phyloP scores from a whole-genome alignment of 495 filamentous ascomycete species.

The Podospora conica region DNA sequence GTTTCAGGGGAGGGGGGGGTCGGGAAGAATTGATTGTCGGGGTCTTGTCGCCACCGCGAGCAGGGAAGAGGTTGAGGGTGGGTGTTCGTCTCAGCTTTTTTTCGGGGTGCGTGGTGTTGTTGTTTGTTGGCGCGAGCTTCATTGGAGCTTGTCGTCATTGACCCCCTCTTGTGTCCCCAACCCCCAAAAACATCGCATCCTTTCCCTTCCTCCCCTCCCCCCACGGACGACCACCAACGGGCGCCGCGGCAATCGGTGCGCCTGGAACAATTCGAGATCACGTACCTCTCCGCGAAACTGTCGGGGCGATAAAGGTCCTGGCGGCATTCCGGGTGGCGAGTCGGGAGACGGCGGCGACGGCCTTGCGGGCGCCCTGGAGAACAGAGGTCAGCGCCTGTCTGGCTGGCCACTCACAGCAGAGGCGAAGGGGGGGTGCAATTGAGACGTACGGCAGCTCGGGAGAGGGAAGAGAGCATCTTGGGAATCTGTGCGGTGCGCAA shows the following conservation, averaged over 20 bases:
- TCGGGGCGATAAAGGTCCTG: conserved; percentile 77
- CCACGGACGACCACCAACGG: neutral
- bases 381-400: conserved; percentile 3
- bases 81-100: neutral
- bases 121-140: neutral
- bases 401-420: no score
- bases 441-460: conserved; percentile 58
- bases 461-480: conserved; percentile 52
- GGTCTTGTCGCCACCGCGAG: neutral
- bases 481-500: conserved; percentile 24
- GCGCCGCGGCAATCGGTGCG: neutral
- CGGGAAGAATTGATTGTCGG: neutral
- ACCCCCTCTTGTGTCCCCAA: neutral
- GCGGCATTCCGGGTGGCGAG: conserved; percentile 65
- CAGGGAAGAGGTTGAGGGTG: neutral
- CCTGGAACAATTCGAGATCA: conserved; percentile 25
- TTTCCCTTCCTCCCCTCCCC: no score
- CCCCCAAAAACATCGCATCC: neutral
- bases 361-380: conserved; percentile 61
- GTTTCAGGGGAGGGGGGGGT: neutral
- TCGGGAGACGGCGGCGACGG: conserved; percentile 58
- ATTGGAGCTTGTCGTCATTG: neutral
- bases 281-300: conserved; percentile 68
- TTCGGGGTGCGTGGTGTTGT: neutral
- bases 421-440: conserved; percentile 14